Base-by-base conservation (phyloP, 495 filamentous ascomycete genomes). In the Trichoderma orchidacearum region DNA sequence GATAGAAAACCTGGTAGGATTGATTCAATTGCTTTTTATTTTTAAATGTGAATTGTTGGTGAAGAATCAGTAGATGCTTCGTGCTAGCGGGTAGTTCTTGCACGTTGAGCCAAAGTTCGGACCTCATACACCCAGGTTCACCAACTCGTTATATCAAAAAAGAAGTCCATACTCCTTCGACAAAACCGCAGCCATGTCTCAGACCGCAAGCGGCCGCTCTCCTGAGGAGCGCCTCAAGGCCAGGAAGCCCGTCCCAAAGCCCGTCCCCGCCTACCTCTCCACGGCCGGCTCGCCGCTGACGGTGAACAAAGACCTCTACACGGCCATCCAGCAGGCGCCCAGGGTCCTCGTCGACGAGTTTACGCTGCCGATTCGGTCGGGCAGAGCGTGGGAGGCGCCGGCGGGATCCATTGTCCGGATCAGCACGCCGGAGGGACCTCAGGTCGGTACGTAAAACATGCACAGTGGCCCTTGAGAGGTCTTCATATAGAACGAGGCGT, bases 341-440 rank as follows among this genome's bases (percentile, higher is more conserved):
- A 72, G 72, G 23, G 50, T 62, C 0, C 54, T 71, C 6, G 17
- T 68, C 28, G 62, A 75, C 12, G 66, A 70, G 2, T 78, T 80
- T 55, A 68, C 68, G 13, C 59, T 81, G 23, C 75, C 75, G 0
- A 78, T 80, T 57, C 63, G 82, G 35, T 84, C 81, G 1, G 83
- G 82, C 3, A 74, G 77, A 45, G 84, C 83, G 0, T 87, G 83
- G 81, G 70, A 77, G 18, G 82, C 82, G 0, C 74, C 75, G 27
- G 73, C 78, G 9, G 84, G 82, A 13, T 76, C 79, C 48, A 74
- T 92, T 58, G 79, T 87, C 55, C 80, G 83, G 3, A 74, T 92
- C 54, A 84, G 82, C 18, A 90, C 86, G 0, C 85, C 85, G 1
- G 70, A 85, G 45, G 87, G 87, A 0, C 83, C 87, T 0, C 86